Conservation (phyloP, 2,329 filamentous ascomycete genomes). For the Alternaria gansuensis region DNA sequence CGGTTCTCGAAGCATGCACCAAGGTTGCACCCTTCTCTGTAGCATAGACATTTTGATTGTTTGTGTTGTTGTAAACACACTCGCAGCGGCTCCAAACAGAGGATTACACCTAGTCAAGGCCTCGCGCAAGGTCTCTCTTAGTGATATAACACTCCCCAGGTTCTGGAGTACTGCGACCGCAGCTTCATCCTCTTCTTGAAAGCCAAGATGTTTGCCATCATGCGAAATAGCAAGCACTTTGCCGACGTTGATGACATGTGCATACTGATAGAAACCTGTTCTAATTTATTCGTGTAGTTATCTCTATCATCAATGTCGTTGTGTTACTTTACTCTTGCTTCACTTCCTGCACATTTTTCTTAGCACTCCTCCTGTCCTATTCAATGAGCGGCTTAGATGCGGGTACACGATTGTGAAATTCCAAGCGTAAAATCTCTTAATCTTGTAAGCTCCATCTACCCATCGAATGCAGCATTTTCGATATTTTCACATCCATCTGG, state of each 20-base stretch:
- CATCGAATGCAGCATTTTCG: not conserved
- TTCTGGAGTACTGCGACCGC: not conserved
- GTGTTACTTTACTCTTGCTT: not conserved
- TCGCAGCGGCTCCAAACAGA: no score
- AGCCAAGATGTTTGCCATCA: not conserved
- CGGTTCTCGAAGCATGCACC: no score
- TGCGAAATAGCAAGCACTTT: not conserved
- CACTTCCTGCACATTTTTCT: no score
- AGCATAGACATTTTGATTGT: no score
- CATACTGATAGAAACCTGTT: not conserved
- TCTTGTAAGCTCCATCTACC: not conserved
- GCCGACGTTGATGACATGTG: not conserved
- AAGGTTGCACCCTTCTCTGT: no score
- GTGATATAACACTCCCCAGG: not conserved
- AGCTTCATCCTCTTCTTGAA: not conserved
- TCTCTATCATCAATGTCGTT: no score
- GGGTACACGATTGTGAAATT: no score
- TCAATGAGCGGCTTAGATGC: no score
- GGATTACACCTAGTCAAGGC: not conserved
- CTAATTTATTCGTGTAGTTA: no score
- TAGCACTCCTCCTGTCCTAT: no score
- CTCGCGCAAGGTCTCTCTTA: not conserved
- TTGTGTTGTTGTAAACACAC: no score
- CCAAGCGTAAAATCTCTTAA: no score
- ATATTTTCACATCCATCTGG: not conserved